Evolutionary conservation across 2,329 filamentous ascomycete species (phyloP).

Genomic region (Fusarium devonianum): DNA sequence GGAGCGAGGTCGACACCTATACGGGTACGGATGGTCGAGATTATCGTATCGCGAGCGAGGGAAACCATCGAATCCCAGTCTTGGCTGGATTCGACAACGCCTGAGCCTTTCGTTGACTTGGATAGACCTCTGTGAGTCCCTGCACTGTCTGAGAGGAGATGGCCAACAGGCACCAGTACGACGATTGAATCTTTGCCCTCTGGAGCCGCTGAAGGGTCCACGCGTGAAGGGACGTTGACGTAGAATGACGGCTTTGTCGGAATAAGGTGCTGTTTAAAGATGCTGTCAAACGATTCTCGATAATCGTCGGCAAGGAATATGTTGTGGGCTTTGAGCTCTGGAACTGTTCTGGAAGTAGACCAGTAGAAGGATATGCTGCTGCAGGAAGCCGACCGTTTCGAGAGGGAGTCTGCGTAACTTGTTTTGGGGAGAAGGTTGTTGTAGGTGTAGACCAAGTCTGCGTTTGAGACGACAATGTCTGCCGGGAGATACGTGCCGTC

Average conservation of each 20-base stretch:
- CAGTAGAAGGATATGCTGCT: slow-evolving; percentile 82
- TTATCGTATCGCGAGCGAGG: slow-evolving; percentile 65
- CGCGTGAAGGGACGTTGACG: slow-evolving; percentile 75
- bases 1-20: slow-evolving; percentile 61
- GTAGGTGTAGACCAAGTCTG: slow-evolving; percentile 78
- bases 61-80: slow-evolving; percentile 66
- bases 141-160: slow-evolving; percentile 52
- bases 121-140: slow-evolving; percentile 25
- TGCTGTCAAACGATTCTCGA: slow-evolving; percentile 75
- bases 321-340: slow-evolving; percentile 73
- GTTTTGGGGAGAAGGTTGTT: slow-evolving; percentile 69
- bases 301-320: slow-evolving; percentile 80
- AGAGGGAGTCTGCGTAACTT: slow-evolving; percentile 49
- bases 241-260: slow-evolving; percentile 77
- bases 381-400: slow-evolving; percentile 66
- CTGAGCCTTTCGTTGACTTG: slow-evolving; percentile 6
- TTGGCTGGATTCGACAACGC: not conserved
- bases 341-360: slow-evolving; percentile 66
- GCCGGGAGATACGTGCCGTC: slow-evolving; percentile 66
- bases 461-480: slow-evolving; percentile 74
- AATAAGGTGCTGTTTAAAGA: slow-evolving; percentile 73
- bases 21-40: slow-evolving; percentile 65
- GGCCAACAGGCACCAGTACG: slow-evolving; percentile 75
- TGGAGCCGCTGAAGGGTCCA: slow-evolving; percentile 73
- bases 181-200: slow-evolving; percentile 70